Evolutionary conservation across 192 early-diverging fungal species (phyloP), one percentile per base, ranked within the genome.

Genomic region (Backusella mclennaniae): DNA sequence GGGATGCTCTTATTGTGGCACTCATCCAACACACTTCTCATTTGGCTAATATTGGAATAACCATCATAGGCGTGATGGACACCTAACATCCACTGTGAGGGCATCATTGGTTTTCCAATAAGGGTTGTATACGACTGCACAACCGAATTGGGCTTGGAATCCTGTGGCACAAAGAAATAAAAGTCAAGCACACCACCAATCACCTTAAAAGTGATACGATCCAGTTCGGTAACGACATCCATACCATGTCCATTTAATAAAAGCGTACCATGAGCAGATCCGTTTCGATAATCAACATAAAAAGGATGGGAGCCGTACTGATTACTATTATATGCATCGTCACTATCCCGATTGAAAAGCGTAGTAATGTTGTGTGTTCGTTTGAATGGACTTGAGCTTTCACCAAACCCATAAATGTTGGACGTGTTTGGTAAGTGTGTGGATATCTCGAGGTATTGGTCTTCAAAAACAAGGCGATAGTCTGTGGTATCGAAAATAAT

Each of bases 391-490:
- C 84, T 79, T n/a, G 84, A 84, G 3, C 82, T 77, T 75, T 93
- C 90, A 9, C 92, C 92, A 11, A 93, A 79, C 5, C 92, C 92
- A 74, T 89, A 93, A 44, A 93, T 87, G 68, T 92, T 90, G 21
- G 91, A 87, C 31, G 89, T 73, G 0, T 44, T 31, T 4, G 90
- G 89, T 35, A 92, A 35, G 1, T 42, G 76, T 23, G 89, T 85
- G 0, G 90, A 88, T 29, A 93, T 67, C 76, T 92, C 89, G 5
- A 93, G 76, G 68, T 91, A 93, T 77, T 92, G 88, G 71, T 91
- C 85, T 76, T 92, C 88, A 44, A 86, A 91, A 9, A 93, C 85
- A 33, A 92, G 79, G 0, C 85, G 80, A 4, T 83, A 78, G 2
- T 76, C 75, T 14, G 52, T 75, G 0, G 84, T 85, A 69, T 86